Evolutionary conservation across 257 asterid genomes (phyloP).

Genomic region (Solanum gandarillasii): DNA sequence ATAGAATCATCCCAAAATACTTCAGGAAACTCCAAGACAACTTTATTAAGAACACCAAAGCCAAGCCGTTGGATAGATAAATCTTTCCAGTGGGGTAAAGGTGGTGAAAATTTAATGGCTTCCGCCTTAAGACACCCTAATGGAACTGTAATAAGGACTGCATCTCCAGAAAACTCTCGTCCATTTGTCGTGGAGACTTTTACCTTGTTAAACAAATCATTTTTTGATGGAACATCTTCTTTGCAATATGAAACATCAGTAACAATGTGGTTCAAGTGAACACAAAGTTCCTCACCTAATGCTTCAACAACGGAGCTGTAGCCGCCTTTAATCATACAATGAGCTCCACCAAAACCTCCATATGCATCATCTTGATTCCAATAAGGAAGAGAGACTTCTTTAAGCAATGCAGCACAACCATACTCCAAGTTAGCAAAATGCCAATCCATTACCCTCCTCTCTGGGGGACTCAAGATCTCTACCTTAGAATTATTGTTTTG

Average conservation of each 20-base stretch:
- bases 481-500: conserved; percentile 16
- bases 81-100: conserved; percentile 83
- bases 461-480: conserved; percentile 67
- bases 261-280: conserved; percentile 72
- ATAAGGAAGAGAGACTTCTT: conserved; percentile 89
- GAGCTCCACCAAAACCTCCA: conserved; percentile 99
- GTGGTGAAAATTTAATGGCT: conserved; percentile 74
- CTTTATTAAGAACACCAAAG: conserved; percentile 94
- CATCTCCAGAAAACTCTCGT: conserved; percentile 80
- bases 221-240: conserved; percentile 20
- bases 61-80: conserved; percentile 78
- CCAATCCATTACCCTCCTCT: conserved; percentile 99
- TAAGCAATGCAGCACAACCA: conserved; percentile 93
- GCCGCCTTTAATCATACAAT: conserved; percentile 99
- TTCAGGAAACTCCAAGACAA: conserved; percentile 82
- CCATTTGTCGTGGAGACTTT: conserved; percentile 71
- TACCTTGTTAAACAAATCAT: conserved; percentile 37
- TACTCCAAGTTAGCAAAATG: conserved; percentile 97
- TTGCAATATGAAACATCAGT: conserved; percentile 46
- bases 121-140: conserved; percentile 96
- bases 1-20: conserved; percentile 95
- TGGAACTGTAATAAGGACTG: conserved; percentile 86
- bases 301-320: conserved; percentile 87
- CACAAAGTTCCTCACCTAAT: conserved; percentile 59
- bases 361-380: conserved; percentile 97